Evolutionary conservation across 2,329 filamentous ascomycete species (phyloP).

Genomic region (Hysterium pulicare): DNA sequence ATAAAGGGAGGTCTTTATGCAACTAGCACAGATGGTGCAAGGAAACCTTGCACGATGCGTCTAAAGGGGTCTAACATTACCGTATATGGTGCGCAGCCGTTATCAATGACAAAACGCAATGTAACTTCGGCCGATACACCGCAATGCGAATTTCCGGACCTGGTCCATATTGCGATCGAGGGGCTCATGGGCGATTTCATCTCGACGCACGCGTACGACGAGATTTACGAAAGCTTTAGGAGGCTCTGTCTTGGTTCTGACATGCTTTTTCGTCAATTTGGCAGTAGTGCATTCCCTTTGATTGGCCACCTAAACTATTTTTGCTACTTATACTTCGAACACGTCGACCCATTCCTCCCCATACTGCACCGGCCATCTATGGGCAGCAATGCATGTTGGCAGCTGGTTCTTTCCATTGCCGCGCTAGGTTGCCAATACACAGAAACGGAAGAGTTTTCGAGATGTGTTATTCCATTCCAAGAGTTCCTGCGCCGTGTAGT

Average conservation of each 20-base stretch:
- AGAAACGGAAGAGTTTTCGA: slow-evolving; percentile 1
- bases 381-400: slow-evolving; percentile 3
- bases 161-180: slow-evolving; percentile 2
- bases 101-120: neutral
- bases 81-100: neutral
- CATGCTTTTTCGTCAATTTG: neutral
- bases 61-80: slow-evolving; percentile 1
- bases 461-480: neutral
- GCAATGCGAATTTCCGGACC: no score
- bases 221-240: slow-evolving; percentile 2
- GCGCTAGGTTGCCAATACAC: slow-evolving; percentile 3
- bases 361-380: slow-evolving; percentile 4
- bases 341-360: slow-evolving; percentile 5
- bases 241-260: neutral
- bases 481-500: slow-evolving; percentile 5
- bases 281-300: neutral
- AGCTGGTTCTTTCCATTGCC: neutral
- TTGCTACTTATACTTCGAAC: slow-evolving; percentile 5
- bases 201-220: neutral
- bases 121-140: neutral
- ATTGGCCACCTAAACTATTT: slow-evolving; percentile 5
- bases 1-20: neutral
- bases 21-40: neutral
- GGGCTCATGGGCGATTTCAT: slow-evolving; percentile 2
- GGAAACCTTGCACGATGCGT: neutral